Conservation (phyloP, 1,139 yeast genomes). For the Pichia terricola region DNA sequence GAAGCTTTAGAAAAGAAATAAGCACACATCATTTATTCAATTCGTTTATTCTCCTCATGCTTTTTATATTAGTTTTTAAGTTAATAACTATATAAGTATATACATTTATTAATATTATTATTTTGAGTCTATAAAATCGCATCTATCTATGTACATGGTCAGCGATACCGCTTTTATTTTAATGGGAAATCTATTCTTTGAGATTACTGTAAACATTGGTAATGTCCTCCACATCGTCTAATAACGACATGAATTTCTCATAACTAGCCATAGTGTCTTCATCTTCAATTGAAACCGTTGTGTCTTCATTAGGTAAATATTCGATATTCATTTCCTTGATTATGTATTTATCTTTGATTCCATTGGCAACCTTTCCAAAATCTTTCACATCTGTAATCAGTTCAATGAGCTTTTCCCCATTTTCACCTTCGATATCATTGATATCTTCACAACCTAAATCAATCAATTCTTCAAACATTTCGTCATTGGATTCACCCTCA, state of each 20-base stretch:
- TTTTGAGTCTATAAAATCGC: no score
- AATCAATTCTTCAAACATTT: slow-evolving; percentile 57
- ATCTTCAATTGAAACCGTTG: slow-evolving; percentile 43
- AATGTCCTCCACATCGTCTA: slow-evolving; percentile 76
- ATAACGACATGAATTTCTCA: slow-evolving; percentile 46
- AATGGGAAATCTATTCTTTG: slow-evolving; percentile 17
- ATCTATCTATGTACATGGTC: no score
- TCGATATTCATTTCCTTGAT: slow-evolving; percentile 65
- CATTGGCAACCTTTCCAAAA: slow-evolving; percentile 51
- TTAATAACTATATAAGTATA: background rate
- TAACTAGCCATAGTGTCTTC: slow-evolving; percentile 43
- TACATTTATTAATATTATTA: no score
- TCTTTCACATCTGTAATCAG: slow-evolving; percentile 53
- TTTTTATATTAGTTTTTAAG: slow-evolving; percentile 7
- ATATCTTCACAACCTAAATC: slow-evolving; percentile 85
- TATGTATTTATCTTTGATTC: slow-evolving; percentile 46
- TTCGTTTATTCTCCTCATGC: background rate
- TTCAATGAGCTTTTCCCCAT: slow-evolving; percentile 21
- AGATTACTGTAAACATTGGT: slow-evolving; percentile 60
- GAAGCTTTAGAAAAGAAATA: slow-evolving; percentile 34
- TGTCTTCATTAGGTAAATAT: slow-evolving; percentile 56
- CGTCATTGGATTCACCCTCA: slow-evolving; percentile 19
- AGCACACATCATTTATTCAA: background rate
- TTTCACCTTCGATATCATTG: slow-evolving; percentile 31
- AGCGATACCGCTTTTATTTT: no score